Evolutionary conservation across 345 rosid genomes (phyloP).

Genomic region (Bruguiera parviflora): DNA sequence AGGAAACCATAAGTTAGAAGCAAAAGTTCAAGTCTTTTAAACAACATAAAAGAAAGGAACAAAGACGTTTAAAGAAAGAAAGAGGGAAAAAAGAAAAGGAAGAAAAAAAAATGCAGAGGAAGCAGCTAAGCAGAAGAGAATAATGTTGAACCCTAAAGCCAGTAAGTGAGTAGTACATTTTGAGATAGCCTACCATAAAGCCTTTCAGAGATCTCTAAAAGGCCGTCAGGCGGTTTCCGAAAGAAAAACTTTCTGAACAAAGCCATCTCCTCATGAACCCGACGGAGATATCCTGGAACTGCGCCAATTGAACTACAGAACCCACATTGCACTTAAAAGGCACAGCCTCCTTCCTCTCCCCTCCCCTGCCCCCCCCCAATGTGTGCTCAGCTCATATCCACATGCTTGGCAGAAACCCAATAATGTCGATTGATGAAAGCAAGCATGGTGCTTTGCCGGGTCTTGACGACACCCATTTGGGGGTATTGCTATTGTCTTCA

Average conservation of each 20-base stretch:
- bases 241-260: constrained; percentile 67
- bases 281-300: constrained; percentile 9
- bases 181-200: constrained; percentile 54
- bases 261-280: constrained; percentile 40
- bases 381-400: constrained; percentile 12
- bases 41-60: neutral
- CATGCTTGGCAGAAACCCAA: constrained; percentile 12
- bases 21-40: too few relatives aligned
- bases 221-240: constrained; percentile 72
- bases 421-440: constrained; percentile 16
- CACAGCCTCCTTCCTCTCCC: neutral
- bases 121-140: neutral
- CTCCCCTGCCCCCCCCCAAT: too few relatives aligned
- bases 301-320: constrained; percentile 21
- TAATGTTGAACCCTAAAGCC: neutral
- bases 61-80: neutral
- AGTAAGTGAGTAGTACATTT: neutral
- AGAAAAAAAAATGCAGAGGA: neutral
- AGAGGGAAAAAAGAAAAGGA: neutral
- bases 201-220: constrained; percentile 79
- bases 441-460: constrained; percentile 48
- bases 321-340: constrained; percentile 27
- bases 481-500: constrained; percentile 41
- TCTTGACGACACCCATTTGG: constrained; percentile 47
- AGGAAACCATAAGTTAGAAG: neutral